phyloP scores from a whole-genome alignment of 2,329 filamentous ascomycete genomes.

The Cladophialophora psammophila region DNA sequence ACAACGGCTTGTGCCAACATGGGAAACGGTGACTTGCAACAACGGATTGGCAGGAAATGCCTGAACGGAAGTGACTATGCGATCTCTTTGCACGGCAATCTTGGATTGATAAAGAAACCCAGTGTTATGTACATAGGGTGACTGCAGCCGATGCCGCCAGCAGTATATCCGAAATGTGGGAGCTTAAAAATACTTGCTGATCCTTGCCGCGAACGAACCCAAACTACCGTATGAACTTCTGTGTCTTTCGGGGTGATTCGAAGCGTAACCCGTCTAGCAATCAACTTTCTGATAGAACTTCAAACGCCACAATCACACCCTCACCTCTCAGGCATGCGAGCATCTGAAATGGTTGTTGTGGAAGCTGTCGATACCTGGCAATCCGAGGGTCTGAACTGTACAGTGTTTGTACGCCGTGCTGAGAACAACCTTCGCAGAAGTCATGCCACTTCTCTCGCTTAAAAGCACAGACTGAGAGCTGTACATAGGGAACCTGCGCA shows the following conservation, averaged over 20 bases:
- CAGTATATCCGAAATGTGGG: conserved; percentile 5
- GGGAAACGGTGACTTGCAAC: neutral
- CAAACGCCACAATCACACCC: conserved; percentile 12
- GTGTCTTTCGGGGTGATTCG: neutral
- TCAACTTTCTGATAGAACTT: neutral
- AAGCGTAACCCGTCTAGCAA: neutral
- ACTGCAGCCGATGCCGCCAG: neutral
- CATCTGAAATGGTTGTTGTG: neutral
- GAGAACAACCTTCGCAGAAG: neutral
- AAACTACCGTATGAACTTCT: neutral
- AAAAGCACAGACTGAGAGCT: neutral
- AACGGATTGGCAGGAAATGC: neutral
- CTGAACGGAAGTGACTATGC: neutral
- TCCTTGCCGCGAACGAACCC: conserved; percentile 6
- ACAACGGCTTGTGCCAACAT: neutral
- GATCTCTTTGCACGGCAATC: neutral
- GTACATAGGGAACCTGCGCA: neutral
- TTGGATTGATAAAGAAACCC: conserved; percentile 1
- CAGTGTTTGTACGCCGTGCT: neutral
- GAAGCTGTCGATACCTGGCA: neutral
- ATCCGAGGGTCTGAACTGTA: neutral
- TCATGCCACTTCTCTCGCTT: conserved; percentile 11
- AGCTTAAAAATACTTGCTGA: neutral
- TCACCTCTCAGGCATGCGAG: neutral
- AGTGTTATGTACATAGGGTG: neutral